Base-by-base conservation (phyloP, 2,329 filamentous ascomycete species). In the Claviceps citrina region DNA sequence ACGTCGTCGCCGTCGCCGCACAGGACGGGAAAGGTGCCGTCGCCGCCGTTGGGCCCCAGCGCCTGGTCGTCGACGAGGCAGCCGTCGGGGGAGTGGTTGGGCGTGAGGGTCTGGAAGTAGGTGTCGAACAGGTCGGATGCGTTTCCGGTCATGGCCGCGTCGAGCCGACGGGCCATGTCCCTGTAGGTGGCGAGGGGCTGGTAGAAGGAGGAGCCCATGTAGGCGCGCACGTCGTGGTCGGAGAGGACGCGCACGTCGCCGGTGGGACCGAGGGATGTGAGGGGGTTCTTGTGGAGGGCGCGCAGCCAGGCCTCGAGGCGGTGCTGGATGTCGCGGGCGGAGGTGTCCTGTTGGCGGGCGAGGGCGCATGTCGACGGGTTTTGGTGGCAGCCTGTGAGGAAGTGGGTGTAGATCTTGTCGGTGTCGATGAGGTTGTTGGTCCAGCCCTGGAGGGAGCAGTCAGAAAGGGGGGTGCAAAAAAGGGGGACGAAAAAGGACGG, bases 331-430 rank as follows among this genome's bases (percentile, higher is more conserved):
- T 43, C 27, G n/a, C 35, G 2, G 26, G 35, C 22, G 3, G 40
- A 44, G 8, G 25, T 35, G 16, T 49, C 46, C 7, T 26, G 5
- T 3, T 15, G n/a, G 9, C 36, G 27, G 9, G 36, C 22, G 1
- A 49, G 37, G 1, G 42, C 31, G 28, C 47, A 49, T 0, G 31
- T 22, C 4, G 39, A 26, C 6, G 36, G 31, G 1, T 48, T 43
- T 1, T 48, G 36, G 44, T 56, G 60, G 41, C 60, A 63, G 1
- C 49, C 44, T n/a, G 45, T 40, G 41, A 51, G 61, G 34, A 62
- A 54, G 12, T 48, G 44, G 8, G 49, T 46, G 15, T 56, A 42
- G 13, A 55, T 44, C 3, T 50, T 43, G 8, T 59, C 50, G 0
- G 57, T 54, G 40, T 63, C 59, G 37, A 47, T 41, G 4, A 60